A percentile compares a stretch with the other conserved stretches of the same genome.
phyloP scores from a whole-genome alignment of 257 asterid genomes.

The Solanum neorickii region DNA sequence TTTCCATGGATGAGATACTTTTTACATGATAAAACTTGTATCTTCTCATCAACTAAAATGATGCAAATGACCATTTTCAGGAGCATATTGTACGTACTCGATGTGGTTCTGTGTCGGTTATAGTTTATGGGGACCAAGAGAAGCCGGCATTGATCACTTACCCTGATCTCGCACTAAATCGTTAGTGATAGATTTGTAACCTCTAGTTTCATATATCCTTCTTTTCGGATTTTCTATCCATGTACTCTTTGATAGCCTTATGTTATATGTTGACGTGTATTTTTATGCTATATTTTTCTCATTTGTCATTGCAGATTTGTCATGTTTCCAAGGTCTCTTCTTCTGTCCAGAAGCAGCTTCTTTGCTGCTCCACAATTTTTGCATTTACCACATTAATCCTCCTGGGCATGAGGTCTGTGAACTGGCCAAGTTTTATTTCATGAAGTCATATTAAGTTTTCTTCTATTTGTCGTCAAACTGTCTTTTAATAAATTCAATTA shows the following conservation, averaged over 20 bases:
- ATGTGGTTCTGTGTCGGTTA: constrained; percentile 74
- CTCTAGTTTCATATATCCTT: background rate
- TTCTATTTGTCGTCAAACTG: background rate
- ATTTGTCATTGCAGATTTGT: constrained; percentile 45
- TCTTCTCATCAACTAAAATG: background rate
- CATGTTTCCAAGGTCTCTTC: constrained; percentile 67
- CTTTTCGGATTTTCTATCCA: background rate
- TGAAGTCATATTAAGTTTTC: background rate
- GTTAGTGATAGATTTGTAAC: constrained; percentile 37
- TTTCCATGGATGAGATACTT: background rate
- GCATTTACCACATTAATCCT: constrained; percentile 36
- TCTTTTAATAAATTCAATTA: constrained; percentile 7
- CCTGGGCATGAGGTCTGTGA: constrained; percentile 45
- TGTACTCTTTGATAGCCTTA: background rate
- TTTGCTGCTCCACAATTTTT: constrained; percentile 30
- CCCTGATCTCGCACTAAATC: constrained; percentile 90
- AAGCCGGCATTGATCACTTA: constrained; percentile 92
- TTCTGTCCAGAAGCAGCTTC: constrained; percentile 42
- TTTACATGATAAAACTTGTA: background rate
- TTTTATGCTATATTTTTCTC: background rate
- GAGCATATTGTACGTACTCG: constrained; percentile 72
- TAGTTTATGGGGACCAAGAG: constrained; percentile 77
- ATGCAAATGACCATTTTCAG: constrained; percentile 28
- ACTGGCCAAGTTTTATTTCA: background rate
- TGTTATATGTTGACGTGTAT: background rate